Evolutionary conservation across 805 yeast species (phyloP).

Genomic region (Kuraishia molischiana): DNA sequence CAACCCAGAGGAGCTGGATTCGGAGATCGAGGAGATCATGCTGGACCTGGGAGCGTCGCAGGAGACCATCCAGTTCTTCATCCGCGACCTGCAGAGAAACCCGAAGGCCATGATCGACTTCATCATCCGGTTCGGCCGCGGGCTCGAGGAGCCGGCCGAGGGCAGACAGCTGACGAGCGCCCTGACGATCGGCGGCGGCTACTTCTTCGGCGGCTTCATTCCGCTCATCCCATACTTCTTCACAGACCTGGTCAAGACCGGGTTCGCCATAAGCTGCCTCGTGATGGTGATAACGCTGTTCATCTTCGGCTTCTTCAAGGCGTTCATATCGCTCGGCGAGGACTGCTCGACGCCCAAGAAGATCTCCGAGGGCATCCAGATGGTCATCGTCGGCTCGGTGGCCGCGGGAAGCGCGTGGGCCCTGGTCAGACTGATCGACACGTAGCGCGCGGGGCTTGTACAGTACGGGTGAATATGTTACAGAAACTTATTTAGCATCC

Average conservation of each 20-base stretch:
- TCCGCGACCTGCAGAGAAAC: slow-evolving; percentile 66
- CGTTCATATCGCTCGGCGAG: slow-evolving; percentile 75
- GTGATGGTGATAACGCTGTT: slow-evolving; percentile 84
- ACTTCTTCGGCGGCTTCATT: slow-evolving; percentile 86
- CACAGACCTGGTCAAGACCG: slow-evolving; percentile 62
- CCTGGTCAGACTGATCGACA: slow-evolving; percentile 69
- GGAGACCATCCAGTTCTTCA: slow-evolving; percentile 62
- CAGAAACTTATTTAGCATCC: too few species aligned
- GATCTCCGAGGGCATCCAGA: slow-evolving; percentile 74
- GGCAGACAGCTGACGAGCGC: slow-evolving; percentile 86
- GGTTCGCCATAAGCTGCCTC: slow-evolving; percentile 62
- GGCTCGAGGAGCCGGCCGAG: slow-evolving; percentile 93
- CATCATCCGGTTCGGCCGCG: slow-evolving; percentile 79
- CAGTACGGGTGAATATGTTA: too few species aligned
- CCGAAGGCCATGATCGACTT: slow-evolving; percentile 80
- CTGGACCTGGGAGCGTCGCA: slow-evolving; percentile 66
- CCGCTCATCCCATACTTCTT: slow-evolving; percentile 91
- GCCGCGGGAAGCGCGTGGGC: slow-evolving; percentile 98
- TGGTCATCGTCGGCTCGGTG: slow-evolving; percentile 92
- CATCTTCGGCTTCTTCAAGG: slow-evolving; percentile 78
- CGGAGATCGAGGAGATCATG: slow-evolving; percentile 74
- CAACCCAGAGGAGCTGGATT: slow-evolving; percentile 55
- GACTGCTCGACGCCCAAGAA: slow-evolving; percentile 54
- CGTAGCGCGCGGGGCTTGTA: too few species aligned
- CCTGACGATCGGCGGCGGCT: slow-evolving; percentile 79